These are phyloP conservation scores for Phytophthora tubulina DNA, from an alignment of 352 stramenopile genomes.

Conservation along the genomic window DNA sequence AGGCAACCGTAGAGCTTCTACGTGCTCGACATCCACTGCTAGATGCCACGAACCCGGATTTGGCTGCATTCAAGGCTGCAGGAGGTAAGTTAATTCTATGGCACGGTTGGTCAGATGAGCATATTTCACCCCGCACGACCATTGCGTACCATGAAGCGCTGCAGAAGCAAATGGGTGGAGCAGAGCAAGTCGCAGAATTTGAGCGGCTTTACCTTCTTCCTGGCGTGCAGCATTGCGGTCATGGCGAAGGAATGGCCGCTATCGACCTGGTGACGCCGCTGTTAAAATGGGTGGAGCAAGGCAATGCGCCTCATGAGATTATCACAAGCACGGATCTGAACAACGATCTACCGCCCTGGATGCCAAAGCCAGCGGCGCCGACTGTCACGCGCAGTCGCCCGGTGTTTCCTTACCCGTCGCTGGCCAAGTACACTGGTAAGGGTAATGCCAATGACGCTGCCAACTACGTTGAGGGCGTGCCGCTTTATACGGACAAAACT, in stretches of 20 bases:
- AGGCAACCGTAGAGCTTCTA: slow-evolving; percentile 41
- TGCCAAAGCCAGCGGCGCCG: slow-evolving; percentile 2
- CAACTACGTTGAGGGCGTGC: slow-evolving; percentile 30
- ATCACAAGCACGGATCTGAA: slow-evolving; percentile 33
- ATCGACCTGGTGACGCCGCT: slow-evolving; percentile 50
- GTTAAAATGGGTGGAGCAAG: slow-evolving; percentile 50
- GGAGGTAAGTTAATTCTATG: slow-evolving; percentile 54
- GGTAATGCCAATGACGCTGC: slow-evolving; percentile 30
- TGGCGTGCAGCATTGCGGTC: slow-evolving; percentile 47
- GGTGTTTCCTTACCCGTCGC: slow-evolving; percentile 35
- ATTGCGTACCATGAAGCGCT: slow-evolving; percentile 51
- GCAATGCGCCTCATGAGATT: slow-evolving; percentile 30
- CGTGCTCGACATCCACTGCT: slow-evolving; percentile 42
- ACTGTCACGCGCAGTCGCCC: slow-evolving; percentile 33
- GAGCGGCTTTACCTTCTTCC: slow-evolving; percentile 50
- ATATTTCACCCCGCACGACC: slow-evolving; percentile 51
- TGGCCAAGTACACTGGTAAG: slow-evolving; percentile 28
- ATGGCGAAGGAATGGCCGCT: slow-evolving; percentile 44
- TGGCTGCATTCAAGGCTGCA: slow-evolving; percentile 42
- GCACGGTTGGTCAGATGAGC: slow-evolving; percentile 50
- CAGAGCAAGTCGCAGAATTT: slow-evolving; percentile 31
- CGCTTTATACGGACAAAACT: slow-evolving; percentile 34
- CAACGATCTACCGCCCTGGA: slow-evolving; percentile 14
- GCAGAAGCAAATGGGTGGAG: slow-evolving; percentile 39
- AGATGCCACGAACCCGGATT: slow-evolving; percentile 46